Base-by-base conservation (phyloP, 176 grass and related monocot species). In the Olyra latifolia region DNA sequence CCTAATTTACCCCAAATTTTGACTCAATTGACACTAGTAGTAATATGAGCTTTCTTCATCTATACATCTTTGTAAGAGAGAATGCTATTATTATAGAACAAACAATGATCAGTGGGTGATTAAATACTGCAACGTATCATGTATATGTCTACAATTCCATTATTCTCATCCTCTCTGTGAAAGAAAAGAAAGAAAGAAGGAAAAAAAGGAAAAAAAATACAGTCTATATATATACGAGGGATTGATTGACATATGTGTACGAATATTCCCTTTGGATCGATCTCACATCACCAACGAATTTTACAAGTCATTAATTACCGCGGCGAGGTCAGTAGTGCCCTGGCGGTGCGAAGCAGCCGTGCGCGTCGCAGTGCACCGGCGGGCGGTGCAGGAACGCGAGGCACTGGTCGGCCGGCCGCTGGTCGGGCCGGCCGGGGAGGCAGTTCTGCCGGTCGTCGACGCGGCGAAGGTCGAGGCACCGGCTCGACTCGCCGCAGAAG, bases 381-480 rank as follows among this genome's bases (percentile, higher is more conserved):
- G 88, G 91, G 40, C 88, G 85, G 69, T 90, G 82, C 5, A 97
- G 83, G 79, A 97, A 97, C 1, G 86, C 83, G 57, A 87, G 45
- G 77, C 94, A 97, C 68, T 97, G 79, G 52, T 82, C 88, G 40
- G 38, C 19, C 3, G 88, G 79, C 3, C 91, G 59, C 83, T 97
- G 94, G 48, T 93, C 85, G 0, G 94, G 94, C 1, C 86, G 15
- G 5, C 80, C 82, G 15, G 83, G 75, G 70, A 97, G 86, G 71
- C 94, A 97, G 68, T 97, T 97, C 86, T 82, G 70, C 10, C 91
- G 69, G 66, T 97, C 94, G 28, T 97, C 91, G 66, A 71, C 47
- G 32, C 62, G 74, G 20, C 63, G 84, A n/a, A 97, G 61, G 39
- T 49, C 15, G 28, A 85, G 65, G 68, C 94, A 97, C 28, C 80